Conservation (phyloP, 805 yeast species). For the Metschnikowia gelsemii region DNA sequence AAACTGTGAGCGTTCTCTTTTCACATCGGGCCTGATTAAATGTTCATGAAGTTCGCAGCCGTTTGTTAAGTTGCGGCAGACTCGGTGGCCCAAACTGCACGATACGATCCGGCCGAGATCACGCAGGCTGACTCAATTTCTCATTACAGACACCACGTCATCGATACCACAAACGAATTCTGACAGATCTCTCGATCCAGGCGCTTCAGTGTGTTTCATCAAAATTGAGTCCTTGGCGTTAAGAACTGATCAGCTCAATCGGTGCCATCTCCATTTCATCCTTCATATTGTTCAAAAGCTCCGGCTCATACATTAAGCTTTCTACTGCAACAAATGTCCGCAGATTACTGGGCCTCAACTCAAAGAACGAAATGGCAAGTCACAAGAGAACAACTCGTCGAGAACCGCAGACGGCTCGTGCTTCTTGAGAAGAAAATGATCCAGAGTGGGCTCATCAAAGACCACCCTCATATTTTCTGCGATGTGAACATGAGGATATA, state of each 20-base stretch:
- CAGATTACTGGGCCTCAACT: conserved; percentile 84
- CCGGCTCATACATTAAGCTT: no score
- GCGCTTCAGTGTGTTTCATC: background rate
- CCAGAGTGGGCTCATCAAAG: conserved; percentile 43
- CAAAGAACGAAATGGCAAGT: conserved; percentile 83
- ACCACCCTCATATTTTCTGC: conserved; percentile 45
- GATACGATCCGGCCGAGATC: conserved; percentile 1
- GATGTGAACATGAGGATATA: conserved; percentile 72
- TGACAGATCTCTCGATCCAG: background rate
- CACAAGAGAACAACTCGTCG: conserved; percentile 57
- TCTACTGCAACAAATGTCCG: no score
- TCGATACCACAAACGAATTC: background rate
- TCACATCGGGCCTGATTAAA: no score
- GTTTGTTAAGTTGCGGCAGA: conserved; percentile 1
- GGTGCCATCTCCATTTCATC: no score
- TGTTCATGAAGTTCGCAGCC: conserved; percentile 10
- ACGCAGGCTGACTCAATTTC: background rate
- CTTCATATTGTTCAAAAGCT: no score
- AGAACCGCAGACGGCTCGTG: conserved; percentile 42
- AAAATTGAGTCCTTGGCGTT: background rate
- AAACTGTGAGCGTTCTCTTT: no score
- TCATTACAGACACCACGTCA: background rate
- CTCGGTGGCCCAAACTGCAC: conserved; percentile 4
- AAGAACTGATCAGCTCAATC: no score
- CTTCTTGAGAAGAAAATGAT: conserved; percentile 44